Evolutionary conservation across 352 stramenopile species (phyloP), one percentile per base, ranked within the genome.

Genomic region (Phytophthora cajani): DNA sequence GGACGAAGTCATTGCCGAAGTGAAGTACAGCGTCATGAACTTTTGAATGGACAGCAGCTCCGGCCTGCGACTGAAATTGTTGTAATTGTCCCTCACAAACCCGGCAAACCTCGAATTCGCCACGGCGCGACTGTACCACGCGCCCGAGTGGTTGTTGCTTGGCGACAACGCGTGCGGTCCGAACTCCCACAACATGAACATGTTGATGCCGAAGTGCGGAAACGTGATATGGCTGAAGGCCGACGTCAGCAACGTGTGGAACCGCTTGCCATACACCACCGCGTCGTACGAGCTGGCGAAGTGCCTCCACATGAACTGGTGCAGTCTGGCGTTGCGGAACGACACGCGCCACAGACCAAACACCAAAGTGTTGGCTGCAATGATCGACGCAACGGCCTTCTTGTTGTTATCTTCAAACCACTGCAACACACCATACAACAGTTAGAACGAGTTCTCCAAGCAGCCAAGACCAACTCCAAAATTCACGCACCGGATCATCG

Each of bases 121-220:
- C 44, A 91, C 64, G 0, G 78, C 79, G 50, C 72, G 77, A 59
- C 77, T 79, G 74, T 89, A 84, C 84, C 84, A 92, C 12, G 67
- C 46, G 5, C 81, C 75, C 16, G 64, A 64, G 19, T 67, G 30
- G 40, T 77, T 78, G 59, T 87, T 88, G 53, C 67, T 79, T 44
- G 84, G 76, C 21, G 85, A 74, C 36, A 95, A 44, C n/a, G 94
- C 77, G 21, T 90, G 77, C 5, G 71, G 78, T 0, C 88, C 88
- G 69, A 95, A 95, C 62, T 95, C 82, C 88, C 88, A 95, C 58
- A 95, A 71, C 88, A 95, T 95, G 57, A 93, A 94, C 88, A 95
- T 94, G 69, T 95, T 95, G 75, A 94, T 90, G 36, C 70, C 85
- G 56, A 94, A 91, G 61, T 95, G 88, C 9, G 83, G 80, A 30